A percentile compares a stretch with the other conserved stretches of the same genome.
Evolutionary conservation across 441 rosid species (phyloP).

Genomic region (Cnidoscolus chayamansa): DNA sequence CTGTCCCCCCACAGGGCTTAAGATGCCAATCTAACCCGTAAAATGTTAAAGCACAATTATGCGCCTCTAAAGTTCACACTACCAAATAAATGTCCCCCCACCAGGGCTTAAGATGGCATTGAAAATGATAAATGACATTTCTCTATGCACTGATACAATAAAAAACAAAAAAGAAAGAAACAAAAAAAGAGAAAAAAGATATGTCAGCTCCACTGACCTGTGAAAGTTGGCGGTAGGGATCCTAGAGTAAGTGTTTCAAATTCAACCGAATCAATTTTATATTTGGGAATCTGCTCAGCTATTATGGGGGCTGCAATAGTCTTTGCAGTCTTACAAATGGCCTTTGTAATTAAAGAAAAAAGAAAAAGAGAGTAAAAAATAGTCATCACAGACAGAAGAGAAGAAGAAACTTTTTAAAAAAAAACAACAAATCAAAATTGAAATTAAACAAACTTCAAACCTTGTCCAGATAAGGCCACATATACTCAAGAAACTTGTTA

Average conservation of each 20-base stretch:
- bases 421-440: not conserved
- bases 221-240: slow-evolving; percentile 82
- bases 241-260: slow-evolving; percentile 84
- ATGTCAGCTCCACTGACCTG: slow-evolving; percentile 42
- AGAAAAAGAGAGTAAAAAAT: slow-evolving; percentile 15
- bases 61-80: not conserved
- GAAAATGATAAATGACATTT: not conserved
- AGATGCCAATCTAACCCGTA: not conserved
- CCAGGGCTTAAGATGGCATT: not conserved
- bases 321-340: slow-evolving; percentile 77
- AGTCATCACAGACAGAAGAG: slow-evolving; percentile 11
- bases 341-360: slow-evolving; percentile 35
- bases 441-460: slow-evolving; percentile 33
- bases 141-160: not conserved
- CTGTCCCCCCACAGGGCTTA: not conserved
- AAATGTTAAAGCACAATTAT: not conserved
- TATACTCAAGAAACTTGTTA: slow-evolving; percentile 61
- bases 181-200: slow-evolving; percentile 9
- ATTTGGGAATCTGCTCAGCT: slow-evolving; percentile 88
- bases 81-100: not conserved
- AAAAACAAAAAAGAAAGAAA: slow-evolving; percentile 5
- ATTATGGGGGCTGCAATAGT: slow-evolving; percentile 76
- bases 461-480: slow-evolving; percentile 99
- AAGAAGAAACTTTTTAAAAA: slow-evolving; percentile 18
- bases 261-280: slow-evolving; percentile 88